Percentiles rank a stretch among this genome's conserved stretches.
Conservation (phyloP, 2,329 filamentous ascomycete genomes). For the Colletotrichum neosansevieriae region DNA sequence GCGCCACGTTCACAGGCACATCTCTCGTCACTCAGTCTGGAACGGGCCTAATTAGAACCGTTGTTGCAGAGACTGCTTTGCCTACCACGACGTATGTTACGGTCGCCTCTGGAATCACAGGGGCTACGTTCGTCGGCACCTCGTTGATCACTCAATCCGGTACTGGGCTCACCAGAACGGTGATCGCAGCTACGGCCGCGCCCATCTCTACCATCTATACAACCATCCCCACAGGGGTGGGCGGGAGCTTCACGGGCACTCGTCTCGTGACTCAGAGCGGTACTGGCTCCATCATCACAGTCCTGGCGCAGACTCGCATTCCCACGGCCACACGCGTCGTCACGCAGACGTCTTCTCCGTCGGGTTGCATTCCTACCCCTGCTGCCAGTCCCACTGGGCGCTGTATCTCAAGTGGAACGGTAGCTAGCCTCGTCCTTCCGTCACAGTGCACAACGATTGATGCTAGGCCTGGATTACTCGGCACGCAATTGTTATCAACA, state of each 20-base stretch:
- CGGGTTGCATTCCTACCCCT: slow-evolving; percentile 24
- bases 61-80: slow-evolving; percentile 3
- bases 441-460: background rate
- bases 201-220: slow-evolving; percentile 10
- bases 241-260: slow-evolving; percentile 8
- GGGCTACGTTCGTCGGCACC: slow-evolving; percentile 11
- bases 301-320: background rate
- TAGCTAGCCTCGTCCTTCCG: background rate
- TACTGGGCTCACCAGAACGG: slow-evolving; percentile 3
- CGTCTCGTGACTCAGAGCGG: background rate
- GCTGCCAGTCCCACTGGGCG: background rate
- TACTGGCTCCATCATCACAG: background rate
- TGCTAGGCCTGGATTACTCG: no score
- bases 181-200: slow-evolving; percentile 13
- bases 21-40: background rate
- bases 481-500: no score
- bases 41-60: background rate
- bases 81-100: slow-evolving; percentile 4
- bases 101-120: background rate
- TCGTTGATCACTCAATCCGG: background rate
- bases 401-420: background rate
- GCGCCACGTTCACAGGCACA: slow-evolving; percentile 11
- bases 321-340: background rate
- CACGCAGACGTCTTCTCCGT: background rate
- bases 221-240: slow-evolving; percentile 16